A percentile compares a stretch with the other conserved stretches of the same genome.
These are phyloP conservation scores for Eimeria brunetti DNA, from an alignment of 169 alveolate species.

Conservation along the genomic window DNA sequence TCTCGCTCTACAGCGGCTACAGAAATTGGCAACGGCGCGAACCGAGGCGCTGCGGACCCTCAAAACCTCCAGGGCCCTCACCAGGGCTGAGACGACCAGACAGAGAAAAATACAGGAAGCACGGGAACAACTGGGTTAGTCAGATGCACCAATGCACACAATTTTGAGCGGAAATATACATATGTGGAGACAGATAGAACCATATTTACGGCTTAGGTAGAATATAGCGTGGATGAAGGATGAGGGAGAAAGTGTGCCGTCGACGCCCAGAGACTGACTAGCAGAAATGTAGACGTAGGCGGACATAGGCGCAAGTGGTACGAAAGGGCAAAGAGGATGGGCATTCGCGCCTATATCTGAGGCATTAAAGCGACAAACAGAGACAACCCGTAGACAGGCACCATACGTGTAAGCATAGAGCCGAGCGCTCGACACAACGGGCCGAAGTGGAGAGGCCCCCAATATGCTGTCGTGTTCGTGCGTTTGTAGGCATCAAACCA, in stretches of 20 bases:
- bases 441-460: background rate
- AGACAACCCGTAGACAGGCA: background rate
- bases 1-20: constrained; percentile 12
- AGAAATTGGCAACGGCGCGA: constrained; percentile 35
- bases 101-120: constrained; percentile 3
- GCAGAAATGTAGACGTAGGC: background rate
- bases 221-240: background rate
- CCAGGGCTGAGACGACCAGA: constrained; percentile 26
- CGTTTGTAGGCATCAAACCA: background rate
- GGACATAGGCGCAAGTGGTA: background rate
- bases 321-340: background rate
- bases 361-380: background rate
- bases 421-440: background rate
- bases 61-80: constrained; percentile 55
- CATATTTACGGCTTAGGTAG: background rate
- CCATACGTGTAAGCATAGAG: background rate
- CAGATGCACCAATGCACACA: background rate
- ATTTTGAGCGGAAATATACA: background rate
- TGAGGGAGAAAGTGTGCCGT: background rate
- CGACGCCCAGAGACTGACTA: background rate
- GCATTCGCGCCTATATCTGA: background rate
- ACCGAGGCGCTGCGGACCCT: constrained; percentile 42
- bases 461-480: background rate
- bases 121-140: constrained; percentile 31
- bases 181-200: background rate